Evolutionary conservation across 495 filamentous ascomycete genomes (phyloP).

Genomic region (Penicillium paradoxum): DNA sequence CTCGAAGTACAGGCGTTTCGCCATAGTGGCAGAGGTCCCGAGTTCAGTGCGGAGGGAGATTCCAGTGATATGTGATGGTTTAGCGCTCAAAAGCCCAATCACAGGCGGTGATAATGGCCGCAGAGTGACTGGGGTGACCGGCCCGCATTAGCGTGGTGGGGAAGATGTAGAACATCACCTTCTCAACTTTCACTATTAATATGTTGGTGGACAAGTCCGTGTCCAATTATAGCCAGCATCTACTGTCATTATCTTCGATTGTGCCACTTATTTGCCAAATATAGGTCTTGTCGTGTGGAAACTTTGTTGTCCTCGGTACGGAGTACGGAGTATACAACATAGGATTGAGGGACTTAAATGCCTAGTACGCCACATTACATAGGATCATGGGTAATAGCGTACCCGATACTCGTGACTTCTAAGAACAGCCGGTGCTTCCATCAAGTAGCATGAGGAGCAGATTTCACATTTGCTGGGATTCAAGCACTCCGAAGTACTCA

Average conservation of each 20-base stretch:
- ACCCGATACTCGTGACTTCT: no score
- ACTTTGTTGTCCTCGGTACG: no score
- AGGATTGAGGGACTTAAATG: no score
- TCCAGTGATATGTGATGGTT: slow-evolving; percentile 19
- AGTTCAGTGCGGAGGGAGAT: slow-evolving; percentile 5
- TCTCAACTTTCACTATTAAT: neutral
- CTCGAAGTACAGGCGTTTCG: slow-evolving; percentile 7
- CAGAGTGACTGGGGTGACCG: slow-evolving; percentile 22
- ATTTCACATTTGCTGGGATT: no score
- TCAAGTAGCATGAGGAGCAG: no score
- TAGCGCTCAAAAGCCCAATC: slow-evolving; percentile 24
- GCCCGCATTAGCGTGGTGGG: slow-evolving; percentile 26
- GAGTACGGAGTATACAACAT: no score
- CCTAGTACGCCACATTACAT: no score
- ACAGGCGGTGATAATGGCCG: slow-evolving; percentile 1
- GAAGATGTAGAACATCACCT: neutral
- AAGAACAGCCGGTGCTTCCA: no score
- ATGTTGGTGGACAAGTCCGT: no score
- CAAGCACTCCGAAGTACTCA: no score
- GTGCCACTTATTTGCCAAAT: neutral
- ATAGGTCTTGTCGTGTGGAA: neutral
- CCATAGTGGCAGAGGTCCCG: neutral
- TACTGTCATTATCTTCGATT: neutral
- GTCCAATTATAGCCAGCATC: neutral
- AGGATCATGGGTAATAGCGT: no score